Evolutionary conservation across 2,329 filamentous ascomycete species (phyloP), one percentile per base, ranked within the genome.

Genomic region (Aspergillus transmontanensis): DNA sequence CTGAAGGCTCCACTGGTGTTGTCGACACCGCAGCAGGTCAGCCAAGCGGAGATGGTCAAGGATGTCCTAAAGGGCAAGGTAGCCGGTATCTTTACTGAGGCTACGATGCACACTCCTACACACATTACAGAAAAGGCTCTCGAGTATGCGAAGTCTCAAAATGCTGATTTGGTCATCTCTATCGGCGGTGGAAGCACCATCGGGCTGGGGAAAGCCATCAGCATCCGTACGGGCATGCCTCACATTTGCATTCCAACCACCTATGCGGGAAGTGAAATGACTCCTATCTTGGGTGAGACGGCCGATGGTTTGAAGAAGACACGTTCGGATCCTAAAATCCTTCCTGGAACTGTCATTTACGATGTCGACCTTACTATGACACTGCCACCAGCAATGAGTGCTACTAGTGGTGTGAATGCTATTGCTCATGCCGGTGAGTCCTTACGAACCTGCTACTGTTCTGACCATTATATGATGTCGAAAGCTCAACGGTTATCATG

Each of bases 211-310:
- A 87, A 88, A 68, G 85, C 85, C 1, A 81, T 87, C 64, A 81
- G 81, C 54, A 76, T 84, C 55, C 80, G 83, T 48, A 86, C 84
- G 39, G 80, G 80, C 0, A 76, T 87, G 39, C 84, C 84, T 23
- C 85, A 88, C 69, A 82, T 88, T 50, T 87, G 84, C 68, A 84
- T 88, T 56, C 85, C 86, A n/a, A 88, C 86, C 2, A 87, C 86
- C 0, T 88, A 88, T 70, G 83, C 86, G 6, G 85, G 85, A 4
- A 86, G 84, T 64, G 88, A 90, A 71, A 87, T 90, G 82, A 89
- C 87, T 3, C 85, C 87, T 0, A 88, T 89, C 54, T 75, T 90
- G 14, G 87, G 87, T 2, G 86, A 90, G 76, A 89, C 86, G 0
- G 78, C 80, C 14, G 81, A 85, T 59, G 86, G 87, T 0, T 71